Evolutionary conservation across 164 flowering plant species (phyloP), one percentile per base, ranked within the genome.

Genomic region (Aristolochia contorta): DNA sequence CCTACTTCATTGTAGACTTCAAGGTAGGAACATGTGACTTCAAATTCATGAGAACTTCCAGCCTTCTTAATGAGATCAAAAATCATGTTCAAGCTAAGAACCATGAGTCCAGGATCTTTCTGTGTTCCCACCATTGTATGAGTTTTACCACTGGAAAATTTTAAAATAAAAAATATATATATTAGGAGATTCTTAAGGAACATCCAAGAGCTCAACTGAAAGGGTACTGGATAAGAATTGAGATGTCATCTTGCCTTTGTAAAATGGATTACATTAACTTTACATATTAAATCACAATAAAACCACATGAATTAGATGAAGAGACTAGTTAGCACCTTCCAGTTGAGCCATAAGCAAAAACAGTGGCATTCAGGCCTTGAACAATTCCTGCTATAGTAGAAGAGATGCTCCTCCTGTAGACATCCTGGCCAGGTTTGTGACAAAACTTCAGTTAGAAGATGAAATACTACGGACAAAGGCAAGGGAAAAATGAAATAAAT

Each of bases 1-100:
- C 80, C 46, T 74, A 87, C 97, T 76, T 90, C 97, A 79, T 90
- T 90, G 74, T 90, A 87, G 71, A 90, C 97, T 82, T 90, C 97
- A 65, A 90, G 87, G 79, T 87, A 90, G 50, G 97, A 90, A 68
- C 95, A 90, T 52, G 82, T 71, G 65, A 90, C 93, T 78, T 90
- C 89, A 71, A 90, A 84, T 46, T 75, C 80, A 71, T 84, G 84
- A 24, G 87, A 82, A 71, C 79, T 78, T 25, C 60, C 71, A 62
- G 83, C 84, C 67, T 69, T 67, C 67, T 77, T 74, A 18, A 90
- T 87, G 15, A 81, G 84, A 68, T 86, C 87, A 70, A 90, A 90
- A 41, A 90, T 79, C 18, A 89, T 81, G 51, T 82, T 80, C 73
- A 90, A 75, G 70, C 97, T 83, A 62, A 90, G 87, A 77, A 87